Base-by-base conservation (phyloP, 345 rosid genomes). In the Salix arbutifolia region DNA sequence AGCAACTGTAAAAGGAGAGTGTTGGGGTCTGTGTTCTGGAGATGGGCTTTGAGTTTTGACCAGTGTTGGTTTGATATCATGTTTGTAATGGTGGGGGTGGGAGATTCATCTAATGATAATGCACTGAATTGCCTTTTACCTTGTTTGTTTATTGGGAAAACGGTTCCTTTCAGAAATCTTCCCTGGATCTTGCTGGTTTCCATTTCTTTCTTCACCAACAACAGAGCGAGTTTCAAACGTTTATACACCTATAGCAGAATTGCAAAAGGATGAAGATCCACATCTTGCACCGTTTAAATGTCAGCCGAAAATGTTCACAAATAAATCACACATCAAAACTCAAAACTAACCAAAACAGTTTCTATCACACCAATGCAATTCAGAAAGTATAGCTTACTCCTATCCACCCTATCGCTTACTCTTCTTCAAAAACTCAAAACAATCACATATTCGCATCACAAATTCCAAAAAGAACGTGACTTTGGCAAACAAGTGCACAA, bases 41-140 rank as follows among this genome's bases (percentile, higher is more conserved):
- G 73, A 53, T 76, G 86, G 53, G 72, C 21, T 79, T 75, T 87
- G 66, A 90, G 88, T 67, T 86, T 78, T 28, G 91, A 85, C 92
- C 91, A 90, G 79, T 85, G 92, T 74, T 89, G 97, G 73, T 83
- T 89, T 61, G 84, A 85, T 72, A 91, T 79, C 65, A 89, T 87
- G 61, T 86, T 83, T 33, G 78, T 78, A 68, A 87, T 75, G 40
- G 56, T 18, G 40, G 85, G 48, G 74, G 70, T 77, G 62, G 8
- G 26, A 12, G 11, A 9, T 56, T n/a, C 14, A 18, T 68, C 25
- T 14, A 69, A 16, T 50, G 25, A 33, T 18, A 71, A 65, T 12
- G 87, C 80, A 70, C 81, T 74, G 76, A 84, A 77, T 21, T 69
- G 56, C 68, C 78, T 71, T 50, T 78, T 17, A 25, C n/a, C 21